Evolutionary conservation across 257 asterid species (phyloP).

Genomic region (Osmanthus fragrans): DNA sequence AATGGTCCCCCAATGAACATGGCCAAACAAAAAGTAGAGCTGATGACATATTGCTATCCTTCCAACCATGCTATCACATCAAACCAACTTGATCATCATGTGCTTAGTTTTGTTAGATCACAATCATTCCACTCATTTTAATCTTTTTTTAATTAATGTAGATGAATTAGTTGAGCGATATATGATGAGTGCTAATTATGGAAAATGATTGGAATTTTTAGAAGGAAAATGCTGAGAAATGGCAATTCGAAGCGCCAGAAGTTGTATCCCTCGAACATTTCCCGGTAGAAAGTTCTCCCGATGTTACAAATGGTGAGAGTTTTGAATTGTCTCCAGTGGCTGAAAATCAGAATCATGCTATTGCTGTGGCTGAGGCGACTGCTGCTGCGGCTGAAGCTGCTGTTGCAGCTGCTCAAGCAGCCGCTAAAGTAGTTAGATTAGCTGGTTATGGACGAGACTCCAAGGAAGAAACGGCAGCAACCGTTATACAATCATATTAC

Average conservation of each 20-base stretch:
- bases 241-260: slow-evolving; percentile 78
- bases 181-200: neutral
- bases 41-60: slow-evolving; percentile 30
- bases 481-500: slow-evolving; percentile 68
- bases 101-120: slow-evolving; percentile 12
- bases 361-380: slow-evolving; percentile 81
- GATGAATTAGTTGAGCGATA: neutral
- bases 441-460: slow-evolving; percentile 74
- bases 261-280: slow-evolving; percentile 86
- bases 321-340: slow-evolving; percentile 50
- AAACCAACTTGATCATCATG: slow-evolving; percentile 18
- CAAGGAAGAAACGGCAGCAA: slow-evolving; percentile 75
- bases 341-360: slow-evolving; percentile 60
- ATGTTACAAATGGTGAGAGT: slow-evolving; percentile 52
- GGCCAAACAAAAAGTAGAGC: slow-evolving; percentile 1
- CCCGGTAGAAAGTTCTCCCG: slow-evolving; percentile 80
- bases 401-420: slow-evolving; percentile 78
- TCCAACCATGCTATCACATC: slow-evolving; percentile 28
- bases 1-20: slow-evolving; percentile 11
- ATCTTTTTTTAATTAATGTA: neutral
- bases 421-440: slow-evolving; percentile 79
- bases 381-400: slow-evolving; percentile 98
- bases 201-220: slow-evolving; percentile 18
- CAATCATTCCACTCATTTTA: neutral
- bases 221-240: slow-evolving; percentile 65